phyloP scores from a whole-genome alignment of 2,329 filamentous ascomycete species.

The Microdochium bolleyi region DNA sequence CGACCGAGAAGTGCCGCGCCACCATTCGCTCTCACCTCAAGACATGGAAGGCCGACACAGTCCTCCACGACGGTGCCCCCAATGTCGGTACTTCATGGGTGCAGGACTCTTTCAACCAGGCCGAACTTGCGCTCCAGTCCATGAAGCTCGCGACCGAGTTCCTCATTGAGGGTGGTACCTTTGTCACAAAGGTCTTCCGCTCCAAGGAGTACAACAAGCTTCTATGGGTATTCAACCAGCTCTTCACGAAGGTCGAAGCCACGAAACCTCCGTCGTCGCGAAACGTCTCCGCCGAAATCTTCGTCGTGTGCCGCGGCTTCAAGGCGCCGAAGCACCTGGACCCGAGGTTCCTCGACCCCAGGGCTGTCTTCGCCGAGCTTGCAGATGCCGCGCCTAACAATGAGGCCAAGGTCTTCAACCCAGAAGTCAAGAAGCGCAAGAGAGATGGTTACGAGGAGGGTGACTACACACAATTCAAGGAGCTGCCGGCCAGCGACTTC shows the following conservation, averaged over 20 bases:
- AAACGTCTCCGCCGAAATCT: slow-evolving; percentile 97
- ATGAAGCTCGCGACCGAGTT: slow-evolving; percentile 95
- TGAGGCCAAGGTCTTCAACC: slow-evolving; percentile 96
- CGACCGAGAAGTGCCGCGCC: slow-evolving; percentile 88
- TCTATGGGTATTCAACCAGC: slow-evolving; percentile 95
- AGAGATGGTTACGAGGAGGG: slow-evolving; percentile 96
- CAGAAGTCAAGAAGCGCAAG: slow-evolving; percentile 95
- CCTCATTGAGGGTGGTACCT: slow-evolving; percentile 77
- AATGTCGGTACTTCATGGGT: slow-evolving; percentile 98
- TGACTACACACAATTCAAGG: slow-evolving; percentile 87
- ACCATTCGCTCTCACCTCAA: slow-evolving; percentile 87
- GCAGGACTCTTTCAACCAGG: slow-evolving; percentile 97
- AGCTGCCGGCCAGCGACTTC: slow-evolving; percentile 82
- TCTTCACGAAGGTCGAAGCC: slow-evolving; percentile 91
- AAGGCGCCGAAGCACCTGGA: slow-evolving; percentile 93
- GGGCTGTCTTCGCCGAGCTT: slow-evolving; percentile 88
- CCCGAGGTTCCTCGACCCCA: slow-evolving; percentile 83
- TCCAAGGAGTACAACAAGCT: slow-evolving; percentile 96
- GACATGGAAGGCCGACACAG: slow-evolving; percentile 91
- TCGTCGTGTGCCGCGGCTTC: slow-evolving; percentile 91
- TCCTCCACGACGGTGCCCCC: slow-evolving; percentile 92
- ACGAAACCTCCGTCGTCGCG: slow-evolving; percentile 94
- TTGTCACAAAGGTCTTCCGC: slow-evolving; percentile 95
- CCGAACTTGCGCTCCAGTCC: slow-evolving; percentile 81
- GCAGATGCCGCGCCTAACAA: slow-evolving; percentile 81